These are phyloP conservation scores for Ophiocordyceps camponoti-leonardi DNA, from an alignment of 2,329 filamentous ascomycete species.

Conservation along the genomic window DNA sequence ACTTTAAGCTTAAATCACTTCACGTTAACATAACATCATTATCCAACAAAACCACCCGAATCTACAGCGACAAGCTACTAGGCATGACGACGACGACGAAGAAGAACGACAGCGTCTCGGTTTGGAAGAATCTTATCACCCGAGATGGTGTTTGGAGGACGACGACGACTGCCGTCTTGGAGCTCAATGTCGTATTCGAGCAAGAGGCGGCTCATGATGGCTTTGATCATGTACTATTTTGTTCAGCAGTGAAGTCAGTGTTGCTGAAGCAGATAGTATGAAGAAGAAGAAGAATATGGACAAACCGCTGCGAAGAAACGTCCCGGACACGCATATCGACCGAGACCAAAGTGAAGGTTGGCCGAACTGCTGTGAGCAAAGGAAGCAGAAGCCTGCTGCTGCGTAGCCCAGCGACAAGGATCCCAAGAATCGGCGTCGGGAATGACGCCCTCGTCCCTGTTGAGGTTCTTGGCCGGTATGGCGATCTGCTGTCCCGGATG, in stretches of 20 bases:
- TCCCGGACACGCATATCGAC: constrained; percentile 6
- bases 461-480: constrained; percentile 3
- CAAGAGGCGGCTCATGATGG: constrained; percentile 4
- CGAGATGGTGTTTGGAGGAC: constrained; percentile 3
- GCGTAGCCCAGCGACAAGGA: constrained; percentile 3
- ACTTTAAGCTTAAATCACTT: no score
- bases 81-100: constrained; percentile 2
- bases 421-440: constrained; percentile 1
- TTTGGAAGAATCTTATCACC: constrained; percentile 5
- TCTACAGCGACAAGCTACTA: no score
- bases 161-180: neutral
- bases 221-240: constrained; percentile 5
- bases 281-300: neutral
- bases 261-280: no score
- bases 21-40: no score
- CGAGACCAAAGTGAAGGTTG: constrained; percentile 6
- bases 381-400: neutral
- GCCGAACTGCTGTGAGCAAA: constrained; percentile 4
- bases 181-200: constrained; percentile 5
- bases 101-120: constrained; percentile 1
- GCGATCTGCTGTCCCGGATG: constrained; percentile 4
- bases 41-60: no score
- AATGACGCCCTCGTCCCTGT: constrained; percentile 1
- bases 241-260: no score
- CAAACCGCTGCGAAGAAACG: constrained; percentile 5